These are phyloP conservation scores for Bolboschoenus planiculmis DNA, from an alignment of 176 grass and related monocot species.

Conservation along the genomic window DNA sequence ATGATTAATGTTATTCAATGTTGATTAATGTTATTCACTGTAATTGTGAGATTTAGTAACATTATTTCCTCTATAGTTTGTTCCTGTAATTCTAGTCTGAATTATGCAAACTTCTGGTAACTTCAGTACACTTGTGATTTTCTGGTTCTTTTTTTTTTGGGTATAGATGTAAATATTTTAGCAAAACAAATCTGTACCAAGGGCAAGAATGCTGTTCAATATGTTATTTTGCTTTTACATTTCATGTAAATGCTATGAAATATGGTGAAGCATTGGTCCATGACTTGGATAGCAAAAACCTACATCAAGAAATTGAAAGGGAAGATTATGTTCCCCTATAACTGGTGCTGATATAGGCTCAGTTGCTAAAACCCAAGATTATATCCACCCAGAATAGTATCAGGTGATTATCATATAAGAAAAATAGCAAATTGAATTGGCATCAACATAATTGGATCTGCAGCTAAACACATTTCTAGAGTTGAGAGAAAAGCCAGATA, in stretches of 20 bases:
- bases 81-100: neutral
- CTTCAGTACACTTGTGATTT: neutral
- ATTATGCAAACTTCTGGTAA: neutral
- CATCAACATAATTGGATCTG: neutral
- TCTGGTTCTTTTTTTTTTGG: neutral
- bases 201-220: neutral
- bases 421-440: neutral
- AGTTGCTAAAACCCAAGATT: neutral
- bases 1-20: neutral
- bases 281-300: neutral
- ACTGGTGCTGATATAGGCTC: neutral
- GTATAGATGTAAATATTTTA: neutral
- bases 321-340: neutral
- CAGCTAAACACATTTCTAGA: neutral
- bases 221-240: neutral
- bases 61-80: neutral
- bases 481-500: neutral
- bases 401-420: neutral
- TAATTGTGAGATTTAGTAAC: neutral
- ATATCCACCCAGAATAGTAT: neutral
- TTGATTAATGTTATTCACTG: neutral
- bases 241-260: neutral
- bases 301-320: neutral
- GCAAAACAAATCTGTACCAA: neutral
- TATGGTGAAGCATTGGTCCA: neutral